Evolutionary conservation across 768 basidiomycete genomes (phyloP), one percentile per base, ranked within the genome.

Genomic region (Pulveroboletus ravenelii): DNA sequence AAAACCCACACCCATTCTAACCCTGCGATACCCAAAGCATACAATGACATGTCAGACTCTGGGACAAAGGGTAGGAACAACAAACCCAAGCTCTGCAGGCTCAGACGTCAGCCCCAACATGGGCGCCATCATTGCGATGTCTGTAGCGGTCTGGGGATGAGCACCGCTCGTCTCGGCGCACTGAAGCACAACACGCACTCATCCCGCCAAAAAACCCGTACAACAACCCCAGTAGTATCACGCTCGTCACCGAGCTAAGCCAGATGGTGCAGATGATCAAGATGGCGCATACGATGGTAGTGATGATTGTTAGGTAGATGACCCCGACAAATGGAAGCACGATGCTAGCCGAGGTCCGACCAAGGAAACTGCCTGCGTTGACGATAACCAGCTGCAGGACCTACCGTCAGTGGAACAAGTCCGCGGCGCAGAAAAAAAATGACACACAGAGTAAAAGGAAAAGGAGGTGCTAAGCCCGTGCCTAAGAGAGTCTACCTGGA

Each of bases 31-130:
- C 2, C 20, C 10, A 23, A 44, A 3, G 3, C 20, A 23, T 23
- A 23, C 20, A 23, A n/a, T 25, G n/a, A 23, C 4, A 27, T 12
- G n/a, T 45, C n/a, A 45, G 34, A 4, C 9, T 23, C 13, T 13
- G 5, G 7, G 18, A n/a, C 9, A n/a, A 8, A 31, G n/a, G 14
- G 1, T 18, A 9, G 29, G 10, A 37, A 56, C 0, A 17, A 53
- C 70, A n/a, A 31, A 74, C 41, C 83, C 82, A 29, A 83, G 74
- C 57, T 84, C 83, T 3, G 70, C 63, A 45, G 76, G 72, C 25
- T 72, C 69, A 9, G 70, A 64, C 4, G 79, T 73, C n/a, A 79
- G 58, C 5, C 70, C 71, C 12, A 82, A 53, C 68, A 77, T 66
- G 2, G 79, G 76, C 0, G 74, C 65, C 49, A 78, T 61, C 50